phyloP scores from a whole-genome alignment of 1,284 basidiomycete species.

The Apiotrichum mycotoxinovorans region DNA sequence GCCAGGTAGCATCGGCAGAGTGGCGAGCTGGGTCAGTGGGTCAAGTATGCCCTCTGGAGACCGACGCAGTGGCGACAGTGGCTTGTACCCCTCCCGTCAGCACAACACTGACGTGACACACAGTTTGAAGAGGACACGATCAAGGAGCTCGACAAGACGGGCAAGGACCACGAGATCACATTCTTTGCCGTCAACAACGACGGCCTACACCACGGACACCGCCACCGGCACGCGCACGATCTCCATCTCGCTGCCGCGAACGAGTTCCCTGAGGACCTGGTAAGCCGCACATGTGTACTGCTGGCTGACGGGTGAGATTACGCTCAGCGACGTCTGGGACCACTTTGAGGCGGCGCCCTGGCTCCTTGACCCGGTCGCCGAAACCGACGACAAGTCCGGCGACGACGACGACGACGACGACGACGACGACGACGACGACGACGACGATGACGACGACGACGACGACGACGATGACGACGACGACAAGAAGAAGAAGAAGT shows the following conservation, averaged over 20 bases:
- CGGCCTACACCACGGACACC: constrained; percentile 35
- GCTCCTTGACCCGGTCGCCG: no score
- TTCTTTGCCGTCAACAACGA: constrained; percentile 51
- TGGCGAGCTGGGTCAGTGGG: no score
- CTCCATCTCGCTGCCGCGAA: background rate
- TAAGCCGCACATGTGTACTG: no score
- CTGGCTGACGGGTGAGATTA: no score
- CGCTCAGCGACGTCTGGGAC: no score
- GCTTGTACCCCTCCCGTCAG: no score
- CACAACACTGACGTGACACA: background rate
- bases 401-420: no score
- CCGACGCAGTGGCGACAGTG: no score
- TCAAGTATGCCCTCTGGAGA: no score
- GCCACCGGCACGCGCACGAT: constrained; percentile 33
- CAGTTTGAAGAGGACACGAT: constrained; percentile 39
- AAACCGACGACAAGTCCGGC: background rate
- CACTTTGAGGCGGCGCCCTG: no score
- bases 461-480: constrained; percentile 45
- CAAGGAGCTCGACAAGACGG: constrained; percentile 41
- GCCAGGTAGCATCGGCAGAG: no score
- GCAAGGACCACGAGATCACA: constrained; percentile 43
- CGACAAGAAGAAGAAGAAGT: constrained; percentile 56
- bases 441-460: constrained; percentile 24
- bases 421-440: constrained; percentile 7
- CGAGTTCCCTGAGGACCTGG: background rate